Evolutionary conservation across 2,329 filamentous ascomycete genomes (phyloP), one percentile per base, ranked within the genome.

Genomic region (Verticillium klebahnii): DNA sequence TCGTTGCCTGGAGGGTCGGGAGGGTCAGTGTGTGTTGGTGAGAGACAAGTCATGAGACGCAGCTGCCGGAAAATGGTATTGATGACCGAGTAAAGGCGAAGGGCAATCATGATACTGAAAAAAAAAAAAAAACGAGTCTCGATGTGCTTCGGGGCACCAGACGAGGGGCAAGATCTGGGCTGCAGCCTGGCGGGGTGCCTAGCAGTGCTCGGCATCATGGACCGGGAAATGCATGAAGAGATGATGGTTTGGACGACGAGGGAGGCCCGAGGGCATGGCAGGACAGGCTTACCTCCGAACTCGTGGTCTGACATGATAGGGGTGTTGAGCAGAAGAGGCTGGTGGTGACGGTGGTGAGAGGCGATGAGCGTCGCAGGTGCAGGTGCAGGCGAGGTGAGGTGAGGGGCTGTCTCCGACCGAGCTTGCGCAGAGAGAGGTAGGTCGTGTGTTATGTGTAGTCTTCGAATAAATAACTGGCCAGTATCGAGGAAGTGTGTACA

Each of bases 271-370:
- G 12, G 14, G 54, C 15, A 17, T 36, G 19, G 52, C 15, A 50
- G 36, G 45, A 57, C 23, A n/a, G 37, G n/a, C 85, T 76, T 71
- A 87, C 86, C 82, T 75, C 80, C 82, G 77, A 88, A 86, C 72
- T 89, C 86, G 73, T 87, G 83, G 69, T 89, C 86, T 62, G 86
- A 89, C 86, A 89, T 89, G 65, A 56, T 76, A 12, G 19, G 17
- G n/a, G 45, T 50, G 45, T 50, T 25, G 45, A 11, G 57, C 5
- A 37, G 55, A 19, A 37, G n/a, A 37, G 15, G n/a, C 31, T 8
- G 29, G 32, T 36, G 31, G 31, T 57, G 55, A 25, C n/a, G 19
- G n/a, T 23, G 45, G 23, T 9, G 45, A 50, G 19, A 63, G 32
- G 61, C 52, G 32, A 55, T 34, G 50, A 50, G 45, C 5, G 60